Evolutionary conservation across 352 stramenopile genomes (phyloP).

Genomic region (Globisporangium paddicum): DNA sequence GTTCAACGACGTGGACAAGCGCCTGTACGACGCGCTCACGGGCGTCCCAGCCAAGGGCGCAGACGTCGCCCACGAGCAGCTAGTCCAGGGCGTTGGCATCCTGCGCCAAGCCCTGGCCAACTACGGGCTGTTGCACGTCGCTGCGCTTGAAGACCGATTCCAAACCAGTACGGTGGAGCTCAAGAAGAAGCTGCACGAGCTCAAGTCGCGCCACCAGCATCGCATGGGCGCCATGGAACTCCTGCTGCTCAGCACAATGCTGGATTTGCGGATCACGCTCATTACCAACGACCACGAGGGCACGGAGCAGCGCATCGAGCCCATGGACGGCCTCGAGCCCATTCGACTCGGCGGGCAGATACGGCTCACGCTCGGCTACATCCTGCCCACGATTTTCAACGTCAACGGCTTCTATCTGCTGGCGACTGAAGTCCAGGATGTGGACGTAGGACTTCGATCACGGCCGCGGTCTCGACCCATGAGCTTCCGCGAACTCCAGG

Average conservation of each 20-base stretch:
- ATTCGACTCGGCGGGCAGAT: slow-evolving; percentile 53
- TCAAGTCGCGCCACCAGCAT: slow-evolving; percentile 52
- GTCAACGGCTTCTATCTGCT: slow-evolving; percentile 72
- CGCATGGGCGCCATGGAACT: slow-evolving; percentile 68
- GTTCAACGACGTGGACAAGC: slow-evolving; percentile 69
- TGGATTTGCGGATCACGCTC: slow-evolving; percentile 67
- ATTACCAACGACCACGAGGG: slow-evolving; percentile 81
- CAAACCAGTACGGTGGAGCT: slow-evolving; percentile 54
- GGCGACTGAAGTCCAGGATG: slow-evolving; percentile 8
- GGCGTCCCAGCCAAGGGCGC: slow-evolving; percentile 20
- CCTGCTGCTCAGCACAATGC: slow-evolving; percentile 63
- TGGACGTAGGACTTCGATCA: background rate
- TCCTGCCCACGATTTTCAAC: slow-evolving; percentile 61
- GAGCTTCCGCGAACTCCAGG: background rate
- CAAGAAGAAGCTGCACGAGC: slow-evolving; percentile 74
- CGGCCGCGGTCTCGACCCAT: background rate
- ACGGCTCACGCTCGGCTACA: slow-evolving; percentile 62
- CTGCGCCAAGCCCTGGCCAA: slow-evolving; percentile 60
- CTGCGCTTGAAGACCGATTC: slow-evolving; percentile 51
- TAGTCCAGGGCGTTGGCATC: slow-evolving; percentile 36
- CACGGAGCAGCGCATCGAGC: slow-evolving; percentile 55
- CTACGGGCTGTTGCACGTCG: slow-evolving; percentile 65
- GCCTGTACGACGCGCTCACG: slow-evolving; percentile 52
- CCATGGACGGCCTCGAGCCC: slow-evolving; percentile 36
- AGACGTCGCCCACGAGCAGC: slow-evolving; percentile 19